Percentiles rank a stretch among this genome's conserved stretches.
These are phyloP conservation scores for Phytopythium mirpurense DNA, from an alignment of 352 stramenopile species.

Conservation along the genomic window DNA sequence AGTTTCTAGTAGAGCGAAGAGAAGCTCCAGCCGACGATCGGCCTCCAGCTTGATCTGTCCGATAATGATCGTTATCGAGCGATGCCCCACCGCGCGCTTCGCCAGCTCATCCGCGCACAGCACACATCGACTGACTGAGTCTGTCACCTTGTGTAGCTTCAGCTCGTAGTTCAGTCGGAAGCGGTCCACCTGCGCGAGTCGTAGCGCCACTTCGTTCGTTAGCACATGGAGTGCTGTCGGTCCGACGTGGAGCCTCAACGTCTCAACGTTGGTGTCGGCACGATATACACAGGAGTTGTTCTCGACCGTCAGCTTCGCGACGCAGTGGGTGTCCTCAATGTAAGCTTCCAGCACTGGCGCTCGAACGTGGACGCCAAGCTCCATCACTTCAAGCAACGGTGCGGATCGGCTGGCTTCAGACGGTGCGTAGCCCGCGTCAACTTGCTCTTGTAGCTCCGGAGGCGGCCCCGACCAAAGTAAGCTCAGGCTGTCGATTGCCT, in stretches of 20 bases:
- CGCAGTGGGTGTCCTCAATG: slow-evolving; percentile 82
- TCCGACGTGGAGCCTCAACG: slow-evolving; percentile 61
- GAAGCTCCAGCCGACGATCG: slow-evolving; percentile 69
- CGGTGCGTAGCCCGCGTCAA: slow-evolving; percentile 7
- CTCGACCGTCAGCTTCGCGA: slow-evolving; percentile 82
- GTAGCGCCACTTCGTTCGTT: slow-evolving; percentile 83
- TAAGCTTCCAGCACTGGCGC: slow-evolving; percentile 82
- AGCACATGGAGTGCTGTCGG: slow-evolving; percentile 80
- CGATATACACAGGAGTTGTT: slow-evolving; percentile 66
- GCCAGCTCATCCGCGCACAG: slow-evolving; percentile 61
- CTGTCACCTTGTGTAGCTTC: slow-evolving; percentile 39
- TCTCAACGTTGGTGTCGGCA: slow-evolving; percentile 57
- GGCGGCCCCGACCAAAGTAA: slow-evolving; percentile 51
- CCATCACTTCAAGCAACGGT: slow-evolving; percentile 59
- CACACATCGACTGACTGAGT: slow-evolving; percentile 38
- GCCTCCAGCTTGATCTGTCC: slow-evolving; percentile 85
- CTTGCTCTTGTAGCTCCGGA: slow-evolving; percentile 2
- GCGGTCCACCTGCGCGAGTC: slow-evolving; percentile 78
- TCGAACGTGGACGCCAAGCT: slow-evolving; percentile 67
- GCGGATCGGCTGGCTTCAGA: slow-evolving; percentile 1
- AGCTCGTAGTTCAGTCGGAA: slow-evolving; percentile 78
- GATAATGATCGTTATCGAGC: slow-evolving; percentile 55
- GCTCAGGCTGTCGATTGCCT: slow-evolving; percentile 65
- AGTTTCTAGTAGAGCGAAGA: slow-evolving; percentile 79
- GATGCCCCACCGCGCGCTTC: slow-evolving; percentile 52